Percentiles rank a stretch among this genome's conserved stretches.
Conservation (phyloP, 768 basidiomycete species). For the Neoboletus magnificus region DNA sequence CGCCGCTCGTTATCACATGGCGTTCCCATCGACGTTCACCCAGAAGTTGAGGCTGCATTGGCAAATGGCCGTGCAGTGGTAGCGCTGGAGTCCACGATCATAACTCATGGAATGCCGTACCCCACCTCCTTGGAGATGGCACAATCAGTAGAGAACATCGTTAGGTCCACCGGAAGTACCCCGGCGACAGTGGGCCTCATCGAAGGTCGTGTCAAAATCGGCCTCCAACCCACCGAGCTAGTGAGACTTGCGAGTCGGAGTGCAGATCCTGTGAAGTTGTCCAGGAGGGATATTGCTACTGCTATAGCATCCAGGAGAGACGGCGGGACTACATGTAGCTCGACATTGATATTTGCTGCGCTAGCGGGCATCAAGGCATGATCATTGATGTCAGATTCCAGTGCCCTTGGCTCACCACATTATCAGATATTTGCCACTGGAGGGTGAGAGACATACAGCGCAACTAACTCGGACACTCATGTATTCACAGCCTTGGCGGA, state of each 20-base stretch:
- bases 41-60: conserved; percentile 83
- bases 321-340: conserved; percentile 80
- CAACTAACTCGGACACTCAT: conserved; percentile 3
- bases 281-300: conserved; percentile 75
- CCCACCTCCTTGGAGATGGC: conserved; percentile 75
- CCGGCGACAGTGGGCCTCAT: conserved; percentile 92
- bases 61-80: conserved; percentile 65
- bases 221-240: conserved; percentile 63
- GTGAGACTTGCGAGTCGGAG: conserved; percentile 59
- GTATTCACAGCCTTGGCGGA: conserved; percentile 61
- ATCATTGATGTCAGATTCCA: background rate
- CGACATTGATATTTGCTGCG: conserved; percentile 71
- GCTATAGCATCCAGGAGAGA: conserved; percentile 64
- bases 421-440: conserved; percentile 85
- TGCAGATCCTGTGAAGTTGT: conserved; percentile 58
- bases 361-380: conserved; percentile 82
- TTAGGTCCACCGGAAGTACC: conserved; percentile 69
- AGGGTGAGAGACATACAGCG: conserved; percentile 52
- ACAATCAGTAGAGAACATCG: conserved; percentile 64
- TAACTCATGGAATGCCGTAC: conserved; percentile 89
- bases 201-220: conserved; percentile 82
- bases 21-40: conserved; percentile 62
- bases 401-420: conserved; percentile 6
- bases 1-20: conserved; percentile 4
- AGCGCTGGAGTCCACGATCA: conserved; percentile 87